Conservation (phyloP, 2,329 filamentous ascomycete genomes). For the Trichoderma polysporum region DNA sequence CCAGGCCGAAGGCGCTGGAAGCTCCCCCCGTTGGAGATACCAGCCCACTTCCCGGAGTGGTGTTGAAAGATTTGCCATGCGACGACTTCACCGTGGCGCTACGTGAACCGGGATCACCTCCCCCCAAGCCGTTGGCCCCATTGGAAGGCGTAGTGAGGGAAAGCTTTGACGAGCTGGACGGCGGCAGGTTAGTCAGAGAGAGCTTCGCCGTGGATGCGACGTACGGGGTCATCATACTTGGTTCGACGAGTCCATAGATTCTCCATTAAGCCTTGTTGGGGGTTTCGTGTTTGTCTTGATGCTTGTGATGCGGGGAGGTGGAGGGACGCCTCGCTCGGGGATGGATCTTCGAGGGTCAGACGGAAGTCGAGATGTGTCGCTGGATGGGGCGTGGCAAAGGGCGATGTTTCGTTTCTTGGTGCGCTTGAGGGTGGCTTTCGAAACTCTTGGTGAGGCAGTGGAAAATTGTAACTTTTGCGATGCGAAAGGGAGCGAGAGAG, state of each 20-base stretch:
- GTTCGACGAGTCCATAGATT: conserved; percentile 78
- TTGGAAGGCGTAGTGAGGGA: conserved; percentile 75
- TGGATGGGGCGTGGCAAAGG: not conserved
- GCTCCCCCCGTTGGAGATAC: conserved; percentile 56
- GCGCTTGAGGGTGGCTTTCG: conserved; percentile 13
- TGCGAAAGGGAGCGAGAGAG: conserved; percentile 9
- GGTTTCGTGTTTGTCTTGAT: conserved; percentile 18
- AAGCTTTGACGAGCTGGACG: conserved; percentile 76
- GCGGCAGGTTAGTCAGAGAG: conserved; percentile 25
- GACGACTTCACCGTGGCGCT: conserved; percentile 70
- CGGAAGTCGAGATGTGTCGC: conserved; percentile 3
- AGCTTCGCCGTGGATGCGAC: not conserved
- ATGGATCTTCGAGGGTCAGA: conserved; percentile 23
- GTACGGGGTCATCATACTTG: conserved; percentile 58
- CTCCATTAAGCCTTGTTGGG: conserved; percentile 53
- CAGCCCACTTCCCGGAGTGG: conserved; percentile 63
- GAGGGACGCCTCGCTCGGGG: conserved; percentile 27
- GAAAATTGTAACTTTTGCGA: conserved; percentile 13
- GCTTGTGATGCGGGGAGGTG: conserved; percentile 18
- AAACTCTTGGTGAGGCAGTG: not conserved
- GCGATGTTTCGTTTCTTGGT: not conserved
- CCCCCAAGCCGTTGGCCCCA: conserved; percentile 49
- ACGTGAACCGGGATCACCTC: conserved; percentile 59
- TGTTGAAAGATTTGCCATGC: conserved; percentile 73
- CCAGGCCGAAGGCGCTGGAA: conserved; percentile 88